phyloP scores from a whole-genome alignment of 73 alveolate species.

The Effrenium voratum region DNA sequence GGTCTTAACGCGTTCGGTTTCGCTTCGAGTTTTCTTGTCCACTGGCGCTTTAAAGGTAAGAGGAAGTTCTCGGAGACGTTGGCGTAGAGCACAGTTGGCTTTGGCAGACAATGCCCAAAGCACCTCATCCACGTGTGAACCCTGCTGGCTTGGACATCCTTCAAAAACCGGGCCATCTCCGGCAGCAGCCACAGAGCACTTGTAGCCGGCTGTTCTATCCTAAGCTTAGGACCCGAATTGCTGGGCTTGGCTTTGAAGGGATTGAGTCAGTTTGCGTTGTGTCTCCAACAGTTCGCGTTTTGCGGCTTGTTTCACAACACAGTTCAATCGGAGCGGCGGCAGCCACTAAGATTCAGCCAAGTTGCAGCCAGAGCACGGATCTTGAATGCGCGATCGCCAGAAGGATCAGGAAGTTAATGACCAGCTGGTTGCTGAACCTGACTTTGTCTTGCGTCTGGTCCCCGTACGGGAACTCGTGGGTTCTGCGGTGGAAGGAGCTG shows the following conservation, averaged over 20 bases:
- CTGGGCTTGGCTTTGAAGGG: background rate
- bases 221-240: background rate
- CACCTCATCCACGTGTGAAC: background rate
- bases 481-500: background rate
- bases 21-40: background rate
- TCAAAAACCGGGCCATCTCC: background rate
- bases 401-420: background rate
- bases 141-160: background rate
- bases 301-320: too few relatives aligned
- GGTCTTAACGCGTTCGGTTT: background rate
- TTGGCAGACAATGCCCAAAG: background rate
- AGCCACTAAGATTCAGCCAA: background rate
- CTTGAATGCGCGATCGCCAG: constrained; percentile 1
- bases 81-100: background rate
- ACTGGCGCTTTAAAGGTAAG: background rate
- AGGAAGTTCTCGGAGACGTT: background rate
- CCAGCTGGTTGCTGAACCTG: constrained; percentile 5
- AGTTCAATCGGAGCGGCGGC: background rate
- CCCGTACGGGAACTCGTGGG: background rate
- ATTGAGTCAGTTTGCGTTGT: background rate
- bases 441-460: background rate
- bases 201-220: constrained; percentile 19
- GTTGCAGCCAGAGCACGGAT: background rate
- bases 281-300: background rate
- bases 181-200: background rate